Percentiles rank a stretch among this genome's conserved stretches.
These are phyloP conservation scores for Blepharisma undulans DNA, from an alignment of 169 alveolate genomes.

Conservation along the genomic window DNA sequence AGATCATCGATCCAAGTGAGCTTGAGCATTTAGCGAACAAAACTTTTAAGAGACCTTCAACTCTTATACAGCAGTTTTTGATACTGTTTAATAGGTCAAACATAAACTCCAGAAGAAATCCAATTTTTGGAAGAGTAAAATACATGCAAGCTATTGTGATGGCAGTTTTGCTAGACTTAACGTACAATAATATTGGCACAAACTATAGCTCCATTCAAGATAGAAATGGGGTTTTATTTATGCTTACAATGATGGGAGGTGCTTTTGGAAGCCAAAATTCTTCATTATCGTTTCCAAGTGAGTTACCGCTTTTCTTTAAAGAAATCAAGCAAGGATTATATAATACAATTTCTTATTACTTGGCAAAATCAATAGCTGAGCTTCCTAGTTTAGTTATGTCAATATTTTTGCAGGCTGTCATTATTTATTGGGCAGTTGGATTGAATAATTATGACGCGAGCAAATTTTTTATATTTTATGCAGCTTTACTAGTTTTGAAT, in stretches of 20 bases:
- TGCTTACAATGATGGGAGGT: neutral
- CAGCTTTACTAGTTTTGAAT: neutral
- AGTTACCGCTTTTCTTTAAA: neutral
- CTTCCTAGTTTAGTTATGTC: neutral
- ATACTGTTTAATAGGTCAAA: neutral
- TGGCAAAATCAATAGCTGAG: neutral
- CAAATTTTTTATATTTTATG: conserved; percentile 23
- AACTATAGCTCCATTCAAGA: neutral
- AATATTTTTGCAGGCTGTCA: neutral
- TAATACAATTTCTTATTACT: neutral
- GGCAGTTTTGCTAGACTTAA: neutral
- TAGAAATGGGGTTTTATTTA: neutral
- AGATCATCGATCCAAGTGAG: neutral
- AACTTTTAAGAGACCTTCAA: neutral
- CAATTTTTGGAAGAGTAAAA: neutral
- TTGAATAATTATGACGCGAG: neutral
- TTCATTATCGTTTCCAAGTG: neutral
- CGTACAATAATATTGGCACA: neutral
- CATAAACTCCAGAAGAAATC: neutral
- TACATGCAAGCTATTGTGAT: neutral
- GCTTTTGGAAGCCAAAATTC: neutral
- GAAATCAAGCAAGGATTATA: neutral
- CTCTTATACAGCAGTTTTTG: neutral
- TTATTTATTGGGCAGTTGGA: conserved; percentile 27
- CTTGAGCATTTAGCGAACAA: neutral